These are phyloP conservation scores for Starmerella gropengiesseri DNA, from an alignment of 805 yeast genomes.

Conservation along the genomic window DNA sequence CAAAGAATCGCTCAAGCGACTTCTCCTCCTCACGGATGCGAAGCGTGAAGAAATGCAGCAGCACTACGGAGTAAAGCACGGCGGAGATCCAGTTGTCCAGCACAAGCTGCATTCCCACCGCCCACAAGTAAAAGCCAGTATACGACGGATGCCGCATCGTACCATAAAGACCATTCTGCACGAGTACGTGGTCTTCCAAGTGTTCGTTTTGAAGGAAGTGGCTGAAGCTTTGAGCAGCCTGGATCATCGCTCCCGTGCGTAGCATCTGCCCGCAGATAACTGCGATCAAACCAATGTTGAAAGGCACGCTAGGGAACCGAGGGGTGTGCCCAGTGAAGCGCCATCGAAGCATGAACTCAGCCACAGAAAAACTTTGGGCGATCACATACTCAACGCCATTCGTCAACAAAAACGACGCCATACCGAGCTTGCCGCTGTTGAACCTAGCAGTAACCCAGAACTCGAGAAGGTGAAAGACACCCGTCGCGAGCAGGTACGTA, in stretches of 20 bases:
- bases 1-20: constrained; percentile 57
- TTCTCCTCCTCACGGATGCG: constrained; percentile 65
- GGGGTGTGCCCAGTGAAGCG: constrained; percentile 32
- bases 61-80: constrained; percentile 41
- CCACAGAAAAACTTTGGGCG: constrained; percentile 47
- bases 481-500: constrained; percentile 42
- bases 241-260: constrained; percentile 72
- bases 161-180: constrained; percentile 63
- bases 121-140: constrained; percentile 89
- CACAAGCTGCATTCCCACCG: constrained; percentile 68
- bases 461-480: constrained; percentile 71
- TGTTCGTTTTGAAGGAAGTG: constrained; percentile 57
- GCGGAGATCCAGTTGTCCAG: constrained; percentile 56
- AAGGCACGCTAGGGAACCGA: constrained; percentile 26
- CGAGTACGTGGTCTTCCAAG: constrained; percentile 47
- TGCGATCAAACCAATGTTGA: constrained; percentile 39
- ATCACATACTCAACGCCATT: constrained; percentile 49
- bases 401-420: constrained; percentile 56
- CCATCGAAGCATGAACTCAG: constrained; percentile 40
- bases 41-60: constrained; percentile 56
- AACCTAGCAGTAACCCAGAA: constrained; percentile 67
- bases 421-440: constrained; percentile 54
- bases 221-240: constrained; percentile 77
- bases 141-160: constrained; percentile 79
- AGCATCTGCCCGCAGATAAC: constrained; percentile 51